These are phyloP conservation scores for Hypoxylon subgilvum DNA, from an alignment of 495 filamentous ascomycete genomes.

Conservation along the genomic window DNA sequence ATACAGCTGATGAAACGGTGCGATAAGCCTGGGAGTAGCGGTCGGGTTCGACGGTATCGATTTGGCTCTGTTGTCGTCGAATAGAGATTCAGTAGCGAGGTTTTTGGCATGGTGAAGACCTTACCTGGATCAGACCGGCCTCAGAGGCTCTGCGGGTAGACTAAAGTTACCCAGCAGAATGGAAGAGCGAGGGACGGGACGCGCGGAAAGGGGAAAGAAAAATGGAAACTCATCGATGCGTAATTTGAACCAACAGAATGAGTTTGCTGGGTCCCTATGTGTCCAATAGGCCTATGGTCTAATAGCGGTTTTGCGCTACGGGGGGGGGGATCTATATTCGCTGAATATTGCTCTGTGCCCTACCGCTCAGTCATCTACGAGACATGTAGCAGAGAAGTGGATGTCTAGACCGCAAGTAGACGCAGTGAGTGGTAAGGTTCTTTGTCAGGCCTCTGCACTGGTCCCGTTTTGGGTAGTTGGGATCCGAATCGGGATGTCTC, in stretches of 20 bases:
- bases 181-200: constrained; percentile 32
- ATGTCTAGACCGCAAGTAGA: constrained; percentile 23
- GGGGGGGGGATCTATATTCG: constrained; percentile 25
- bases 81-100: neutral
- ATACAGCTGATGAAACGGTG: constrained; percentile 28
- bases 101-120: constrained; percentile 1
- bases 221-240: constrained; percentile 23
- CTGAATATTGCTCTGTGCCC: constrained; percentile 30
- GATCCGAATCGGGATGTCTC: constrained; percentile 31
- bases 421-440: constrained; percentile 25
- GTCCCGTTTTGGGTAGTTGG: constrained; percentile 29
- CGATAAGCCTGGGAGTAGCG: constrained; percentile 25
- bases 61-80: constrained; percentile 1
- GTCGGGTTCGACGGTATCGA: constrained; percentile 11
- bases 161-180: constrained; percentile 10
- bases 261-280: constrained; percentile 14
- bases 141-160: constrained; percentile 19
- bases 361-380: constrained; percentile 18
- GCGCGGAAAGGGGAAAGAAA: constrained; percentile 29
- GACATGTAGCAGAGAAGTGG: constrained; percentile 9
- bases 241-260: constrained; percentile 10
- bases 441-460: constrained; percentile 37
- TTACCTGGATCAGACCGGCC: neutral
- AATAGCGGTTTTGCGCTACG: no score
- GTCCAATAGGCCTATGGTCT: constrained; percentile 3